Base-by-base conservation (phyloP, 495 filamentous ascomycete genomes). In the Penicillium longicatenatum region DNA sequence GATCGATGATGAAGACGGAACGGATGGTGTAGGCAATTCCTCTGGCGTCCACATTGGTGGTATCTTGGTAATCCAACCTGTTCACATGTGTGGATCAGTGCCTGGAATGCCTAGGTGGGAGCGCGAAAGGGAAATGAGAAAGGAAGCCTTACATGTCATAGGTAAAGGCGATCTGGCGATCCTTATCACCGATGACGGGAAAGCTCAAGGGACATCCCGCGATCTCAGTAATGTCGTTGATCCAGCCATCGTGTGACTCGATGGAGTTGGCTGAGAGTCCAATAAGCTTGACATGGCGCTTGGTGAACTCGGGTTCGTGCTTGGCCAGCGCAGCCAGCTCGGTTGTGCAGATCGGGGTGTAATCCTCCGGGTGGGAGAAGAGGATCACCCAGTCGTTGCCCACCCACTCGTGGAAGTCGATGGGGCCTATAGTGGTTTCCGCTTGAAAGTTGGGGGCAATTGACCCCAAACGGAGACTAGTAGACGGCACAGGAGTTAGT, bases 191-290 rank as follows among this genome's bases (percentile, higher is more conserved):
- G 50, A 52, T 52, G 17, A 52, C 50, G 33, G 50, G 50, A 24
- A 52, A 52, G 50, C 33, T 52, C 33, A 52, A 52, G 33, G 50
- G 50, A 41, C 50, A 52, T 16, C 50, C 50, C 30, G 50, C 50
- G 3, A 52, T 52, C 50, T 52, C 50, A n/a, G 50, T 12, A 52
- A 52, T 52, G 50, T 52, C 50, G 17, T 52, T 52, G 17, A 52
- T 52, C 50, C 50, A 52, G 50, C 50, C 50, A 52, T 52, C 50
- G 50, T 52, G 50, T 19, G 50, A 52, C 33, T 52, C 31, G 31
- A 52, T 52, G 33, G 50, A 52, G 30, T 52, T 52, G 50, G 50
- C 50, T 33, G 50, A 52, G 33, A 52, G 50, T 8, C 50, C 50
- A n/a, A 52, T 52, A 0, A 52, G 50, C 33, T 52, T 52, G 11